Evolutionary conservation across 495 filamentous ascomycete species (phyloP).

Genomic region (Penicillium soppii): DNA sequence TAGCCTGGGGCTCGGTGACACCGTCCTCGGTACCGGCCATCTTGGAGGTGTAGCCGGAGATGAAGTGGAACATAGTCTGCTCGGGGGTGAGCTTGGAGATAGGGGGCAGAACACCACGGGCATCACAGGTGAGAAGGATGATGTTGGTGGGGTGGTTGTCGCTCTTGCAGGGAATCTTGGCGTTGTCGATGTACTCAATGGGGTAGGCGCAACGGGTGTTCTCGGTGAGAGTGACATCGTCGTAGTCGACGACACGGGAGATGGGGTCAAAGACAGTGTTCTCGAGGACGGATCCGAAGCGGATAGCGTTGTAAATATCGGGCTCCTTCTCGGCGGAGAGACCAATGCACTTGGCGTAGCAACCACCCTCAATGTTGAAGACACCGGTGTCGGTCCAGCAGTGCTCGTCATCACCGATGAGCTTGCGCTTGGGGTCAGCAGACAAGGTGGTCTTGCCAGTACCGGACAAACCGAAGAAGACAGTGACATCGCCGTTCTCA

Average conservation of each 20-base stretch:
- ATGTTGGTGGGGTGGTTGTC: conserved; percentile 93
- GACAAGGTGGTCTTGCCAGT: conserved; percentile 99
- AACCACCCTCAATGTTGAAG: conserved; percentile 99
- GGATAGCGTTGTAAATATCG: conserved; percentile 96
- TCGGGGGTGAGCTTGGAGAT: conserved; percentile 95
- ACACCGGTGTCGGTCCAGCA: conserved; percentile 96
- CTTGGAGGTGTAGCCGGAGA: conserved; percentile 99
- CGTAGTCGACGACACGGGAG: conserved; percentile 89
- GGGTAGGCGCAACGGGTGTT: conserved; percentile 99
- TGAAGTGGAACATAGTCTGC: conserved; percentile 99
- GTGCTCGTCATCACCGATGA: conserved; percentile 99
- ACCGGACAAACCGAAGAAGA: conserved; percentile 98
- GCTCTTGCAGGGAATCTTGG: conserved; percentile 93
- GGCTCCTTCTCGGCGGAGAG: conserved; percentile 98
- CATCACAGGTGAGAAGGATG: conserved; percentile 96
- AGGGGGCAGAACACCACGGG: conserved; percentile 93
- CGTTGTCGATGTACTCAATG: conserved; percentile 97
- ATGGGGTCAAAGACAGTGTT: conserved; percentile 96
- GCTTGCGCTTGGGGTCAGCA: conserved; percentile 89
- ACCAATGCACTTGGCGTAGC: conserved; percentile 98
- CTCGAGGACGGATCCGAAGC: conserved; percentile 94
- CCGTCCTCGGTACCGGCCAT: conserved; percentile 99
- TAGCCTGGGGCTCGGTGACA: conserved; percentile 93
- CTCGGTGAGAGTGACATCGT: conserved; percentile 91
- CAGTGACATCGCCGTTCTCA: conserved; percentile 84